Percentiles rank a stretch among this genome's conserved stretches.
Evolutionary conservation across 768 basidiomycete genomes (phyloP).

Genomic region (Boletus sp.): DNA sequence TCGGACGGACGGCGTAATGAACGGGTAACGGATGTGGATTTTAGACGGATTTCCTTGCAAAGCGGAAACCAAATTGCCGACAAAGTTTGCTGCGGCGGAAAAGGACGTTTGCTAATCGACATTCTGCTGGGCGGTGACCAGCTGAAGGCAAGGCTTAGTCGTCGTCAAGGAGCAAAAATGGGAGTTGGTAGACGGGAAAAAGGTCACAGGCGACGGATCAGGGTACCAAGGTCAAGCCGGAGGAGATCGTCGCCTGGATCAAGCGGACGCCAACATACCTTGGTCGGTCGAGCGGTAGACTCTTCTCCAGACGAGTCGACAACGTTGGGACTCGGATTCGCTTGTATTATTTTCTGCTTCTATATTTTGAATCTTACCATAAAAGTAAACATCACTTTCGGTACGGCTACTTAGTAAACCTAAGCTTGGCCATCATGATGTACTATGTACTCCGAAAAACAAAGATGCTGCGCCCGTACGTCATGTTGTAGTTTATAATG

Average conservation of each 20-base stretch:
- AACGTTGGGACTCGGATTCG: no score
- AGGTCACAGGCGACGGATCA: constrained; percentile 61
- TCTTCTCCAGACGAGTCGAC: no score
- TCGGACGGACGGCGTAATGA: neutral
- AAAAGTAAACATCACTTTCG: no score
- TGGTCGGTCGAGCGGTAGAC: constrained; percentile 31
- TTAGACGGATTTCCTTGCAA: constrained; percentile 90
- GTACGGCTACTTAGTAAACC: no score
- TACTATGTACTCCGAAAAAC: no score
- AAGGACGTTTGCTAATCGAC: constrained; percentile 88
- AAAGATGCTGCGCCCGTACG: no score
- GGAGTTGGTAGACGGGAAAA: constrained; percentile 60
- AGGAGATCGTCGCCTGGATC: no score
- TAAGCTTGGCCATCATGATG: no score
- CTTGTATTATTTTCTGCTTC: neutral
- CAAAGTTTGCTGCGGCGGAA: constrained; percentile 89
- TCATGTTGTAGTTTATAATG: no score
- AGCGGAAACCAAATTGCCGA: constrained; percentile 85
- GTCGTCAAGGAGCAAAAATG: constrained; percentile 48
- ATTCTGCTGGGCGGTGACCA: constrained; percentile 90
- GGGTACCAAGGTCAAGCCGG: constrained; percentile 43
- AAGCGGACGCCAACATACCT: constrained; percentile 27
- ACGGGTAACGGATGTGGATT: neutral
- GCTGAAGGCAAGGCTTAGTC: constrained; percentile 74
- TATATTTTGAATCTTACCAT: no score